Conservation (phyloP, 2,329 filamentous ascomycete species). For the Fusarium irregulare region DNA sequence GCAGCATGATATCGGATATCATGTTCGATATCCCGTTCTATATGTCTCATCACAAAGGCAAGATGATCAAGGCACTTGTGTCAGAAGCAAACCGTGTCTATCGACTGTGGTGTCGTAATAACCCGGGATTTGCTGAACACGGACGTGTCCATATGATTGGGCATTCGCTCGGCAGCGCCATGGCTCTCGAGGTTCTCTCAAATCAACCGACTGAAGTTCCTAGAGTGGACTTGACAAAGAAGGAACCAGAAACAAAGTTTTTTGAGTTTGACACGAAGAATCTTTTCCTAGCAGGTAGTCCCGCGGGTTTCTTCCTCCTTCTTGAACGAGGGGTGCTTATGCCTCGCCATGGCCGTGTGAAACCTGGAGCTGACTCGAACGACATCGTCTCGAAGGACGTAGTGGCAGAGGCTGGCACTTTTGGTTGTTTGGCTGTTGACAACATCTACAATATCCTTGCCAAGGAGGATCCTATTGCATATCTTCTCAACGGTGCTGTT, state of each 20-base stretch:
- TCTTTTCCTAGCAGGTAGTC: slow-evolving; percentile 89
- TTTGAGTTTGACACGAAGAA: slow-evolving; percentile 95
- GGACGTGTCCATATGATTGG: slow-evolving; percentile 93
- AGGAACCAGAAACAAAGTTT: slow-evolving; percentile 62
- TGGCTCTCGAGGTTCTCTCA: slow-evolving; percentile 92
- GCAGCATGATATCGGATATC: slow-evolving; percentile 93
- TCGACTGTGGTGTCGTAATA: slow-evolving; percentile 92
- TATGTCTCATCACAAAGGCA: slow-evolving; percentile 93
- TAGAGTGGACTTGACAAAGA: slow-evolving; percentile 55
- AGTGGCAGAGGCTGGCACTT: slow-evolving; percentile 81
- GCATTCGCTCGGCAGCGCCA: slow-evolving; percentile 93
- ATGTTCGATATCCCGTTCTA: slow-evolving; percentile 99
- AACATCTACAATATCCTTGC: slow-evolving; percentile 95
- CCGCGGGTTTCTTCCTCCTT: slow-evolving; percentile 90
- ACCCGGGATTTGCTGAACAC: slow-evolving; percentile 82
- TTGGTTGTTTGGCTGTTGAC: slow-evolving; percentile 92
- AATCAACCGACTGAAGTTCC: slow-evolving; percentile 83
- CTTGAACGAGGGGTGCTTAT: slow-evolving; percentile 79
- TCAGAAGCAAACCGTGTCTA: slow-evolving; percentile 96
- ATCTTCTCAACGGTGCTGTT: slow-evolving; percentile 89
- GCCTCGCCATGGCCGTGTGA: slow-evolving; percentile 79
- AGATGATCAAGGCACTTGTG: slow-evolving; percentile 91
- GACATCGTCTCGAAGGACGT: slow-evolving; percentile 69
- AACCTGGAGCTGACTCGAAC: slow-evolving; percentile 76
- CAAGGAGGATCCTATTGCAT: slow-evolving; percentile 81